Base-by-base conservation (phyloP, 2,329 filamentous ascomycete genomes). In the Aspergillus versicolor region DNA sequence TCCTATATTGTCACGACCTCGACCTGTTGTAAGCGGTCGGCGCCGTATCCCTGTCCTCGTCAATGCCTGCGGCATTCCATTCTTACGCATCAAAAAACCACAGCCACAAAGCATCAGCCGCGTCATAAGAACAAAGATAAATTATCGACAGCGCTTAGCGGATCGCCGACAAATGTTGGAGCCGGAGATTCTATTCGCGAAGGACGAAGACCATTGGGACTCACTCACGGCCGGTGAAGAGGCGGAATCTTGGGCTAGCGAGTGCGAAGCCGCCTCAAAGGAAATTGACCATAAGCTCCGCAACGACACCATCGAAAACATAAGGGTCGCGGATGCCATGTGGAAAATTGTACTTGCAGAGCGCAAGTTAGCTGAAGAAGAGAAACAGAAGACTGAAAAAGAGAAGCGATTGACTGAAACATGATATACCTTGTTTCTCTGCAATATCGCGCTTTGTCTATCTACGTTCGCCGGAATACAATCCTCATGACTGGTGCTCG, bases 71-170 rank as follows among this genome's bases (percentile, higher is more conserved):
- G 75, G 75, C 13, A 55, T 79, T 11, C 76, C 77, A 2, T 73
- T 78, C 43, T 62, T 79, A 46, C 73, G 75, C 48, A 76, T 77
- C 50, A 76, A 77, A 50, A 79, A 79, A 47, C 77, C 76, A 2
- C 74, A 77, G 51, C 75, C 77, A 8, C 68, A 66, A 57, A 71
- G 68, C 51, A 58, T 79, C 22, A 76, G 73, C 46, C 63, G 70
- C 4, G 65, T 75, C 2, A 65, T 79, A 52, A 68, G 68, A 45
- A 65, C 61, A 30, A 76, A 75, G 49, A 65, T 75, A 17, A 64
- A 65, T 9, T 70, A 64, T 19, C 71, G 75, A 19, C 70, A 70
- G 66, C 69, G 68, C 9, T 63, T 67, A 27, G 70, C 75, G 37
- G 63, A 69, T 41, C 67, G 67, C 34, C 70, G 71, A 13, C 62